phyloP scores from a whole-genome alignment of 495 filamentous ascomycete species.

The Hypoxylon lenormandii region DNA sequence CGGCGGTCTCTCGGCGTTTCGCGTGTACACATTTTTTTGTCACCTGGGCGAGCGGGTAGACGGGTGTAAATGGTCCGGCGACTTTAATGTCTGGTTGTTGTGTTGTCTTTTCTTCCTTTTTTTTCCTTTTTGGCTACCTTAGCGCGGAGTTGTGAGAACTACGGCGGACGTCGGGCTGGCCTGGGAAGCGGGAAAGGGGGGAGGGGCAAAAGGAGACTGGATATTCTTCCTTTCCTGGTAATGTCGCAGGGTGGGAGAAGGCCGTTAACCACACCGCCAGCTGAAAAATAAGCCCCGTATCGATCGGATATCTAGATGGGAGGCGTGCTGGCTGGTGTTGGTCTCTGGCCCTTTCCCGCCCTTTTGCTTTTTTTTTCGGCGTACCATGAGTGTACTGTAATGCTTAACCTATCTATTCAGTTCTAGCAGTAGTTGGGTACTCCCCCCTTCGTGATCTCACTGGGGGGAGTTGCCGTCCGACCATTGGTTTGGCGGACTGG shows the following conservation, averaged over 20 bases:
- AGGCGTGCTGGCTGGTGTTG: conserved; percentile 22
- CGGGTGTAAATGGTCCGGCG: conserved; percentile 3
- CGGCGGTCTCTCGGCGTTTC: conserved; percentile 19
- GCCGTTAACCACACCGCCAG: neutral
- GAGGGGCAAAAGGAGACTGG: conserved; percentile 15
- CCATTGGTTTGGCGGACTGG: conserved; percentile 36
- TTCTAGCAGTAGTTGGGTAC: conserved; percentile 46
- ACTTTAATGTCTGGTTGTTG: conserved; percentile 6
- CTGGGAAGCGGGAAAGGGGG: neutral
- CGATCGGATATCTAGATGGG: neutral
- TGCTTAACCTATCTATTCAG: conserved; percentile 21
- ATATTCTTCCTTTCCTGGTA: conserved; percentile 13
- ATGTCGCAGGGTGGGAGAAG: neutral
- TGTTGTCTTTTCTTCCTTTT: conserved; percentile 2
- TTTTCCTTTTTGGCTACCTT: conserved; percentile 1
- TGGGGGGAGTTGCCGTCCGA: conserved; percentile 40
- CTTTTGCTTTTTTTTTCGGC: conserved; percentile 8
- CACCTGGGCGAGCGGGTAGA: conserved; percentile 29
- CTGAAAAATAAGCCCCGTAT: conserved; percentile 13
- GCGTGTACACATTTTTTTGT: conserved; percentile 20
- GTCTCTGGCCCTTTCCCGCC: neutral
- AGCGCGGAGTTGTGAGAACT: conserved; percentile 37
- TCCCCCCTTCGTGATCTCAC: conserved; percentile 12
- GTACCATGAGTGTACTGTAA: conserved; percentile 41
- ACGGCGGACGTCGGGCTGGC: conserved; percentile 1